These are phyloP conservation scores for Strobilomyces confusus DNA, from an alignment of 768 basidiomycete species.

Conservation along the genomic window DNA sequence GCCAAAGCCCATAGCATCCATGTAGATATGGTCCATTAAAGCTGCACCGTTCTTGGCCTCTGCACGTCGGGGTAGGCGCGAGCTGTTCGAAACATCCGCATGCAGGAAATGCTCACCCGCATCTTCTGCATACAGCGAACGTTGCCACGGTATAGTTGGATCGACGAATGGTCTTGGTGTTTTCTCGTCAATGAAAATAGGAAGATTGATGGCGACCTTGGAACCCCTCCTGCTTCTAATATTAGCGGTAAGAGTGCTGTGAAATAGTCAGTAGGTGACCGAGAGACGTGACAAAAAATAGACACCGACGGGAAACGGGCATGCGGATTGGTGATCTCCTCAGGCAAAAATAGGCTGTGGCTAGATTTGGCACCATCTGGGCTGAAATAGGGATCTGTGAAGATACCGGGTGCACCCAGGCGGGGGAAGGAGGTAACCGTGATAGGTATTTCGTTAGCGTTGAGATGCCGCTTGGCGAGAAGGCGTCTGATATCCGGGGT, in stretches of 20 bases:
- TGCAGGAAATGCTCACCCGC: constrained; percentile 46
- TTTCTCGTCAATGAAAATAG: constrained; percentile 82
- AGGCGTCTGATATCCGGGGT: constrained; percentile 52
- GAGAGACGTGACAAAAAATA: constrained; percentile 7
- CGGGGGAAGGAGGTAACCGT: constrained; percentile 96
- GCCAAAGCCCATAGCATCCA: constrained; percentile 99
- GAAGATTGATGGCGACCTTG: constrained; percentile 94
- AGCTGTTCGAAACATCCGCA: constrained; percentile 9
- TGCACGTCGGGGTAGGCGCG: constrained; percentile 22
- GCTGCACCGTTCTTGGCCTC: constrained; percentile 92
- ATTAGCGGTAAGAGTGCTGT: constrained; percentile 94
- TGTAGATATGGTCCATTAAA: constrained; percentile 85
- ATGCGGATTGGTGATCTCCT: constrained; percentile 96
- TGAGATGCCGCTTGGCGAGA: constrained; percentile 79
- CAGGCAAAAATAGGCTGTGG: constrained; percentile 90
- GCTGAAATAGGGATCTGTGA: constrained; percentile 86
- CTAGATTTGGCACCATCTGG: constrained; percentile 78
- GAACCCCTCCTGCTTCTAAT: constrained; percentile 87
- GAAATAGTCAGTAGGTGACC: constrained; percentile 11
- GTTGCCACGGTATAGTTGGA: constrained; percentile 86
- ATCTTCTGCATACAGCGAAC: constrained; percentile 81
- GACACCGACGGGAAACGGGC: constrained; percentile 91
- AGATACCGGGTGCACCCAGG: constrained; percentile 82
- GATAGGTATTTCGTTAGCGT: constrained; percentile 81
- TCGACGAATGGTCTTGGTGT: constrained; percentile 91